A percentile compares a stretch with the other conserved stretches of the same genome.
Evolutionary conservation across 495 filamentous ascomycete genomes (phyloP).

Genomic region (Penicillium ochrochloron): DNA sequence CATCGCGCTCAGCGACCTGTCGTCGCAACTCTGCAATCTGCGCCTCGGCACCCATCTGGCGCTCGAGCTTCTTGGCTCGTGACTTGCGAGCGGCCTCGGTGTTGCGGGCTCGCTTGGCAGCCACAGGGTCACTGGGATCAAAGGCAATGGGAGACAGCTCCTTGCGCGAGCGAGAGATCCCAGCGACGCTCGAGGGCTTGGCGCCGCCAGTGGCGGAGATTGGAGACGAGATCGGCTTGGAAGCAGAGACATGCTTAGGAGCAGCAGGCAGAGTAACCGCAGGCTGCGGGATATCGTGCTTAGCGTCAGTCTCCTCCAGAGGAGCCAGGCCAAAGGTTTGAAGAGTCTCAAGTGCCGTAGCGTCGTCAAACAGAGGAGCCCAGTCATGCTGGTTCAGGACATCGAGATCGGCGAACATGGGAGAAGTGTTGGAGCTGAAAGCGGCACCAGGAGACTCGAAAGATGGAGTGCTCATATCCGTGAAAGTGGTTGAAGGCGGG

Average conservation of each 20-base stretch:
- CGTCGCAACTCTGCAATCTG: slow-evolving; percentile 56
- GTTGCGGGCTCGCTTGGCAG: slow-evolving; percentile 93
- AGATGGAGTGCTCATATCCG: slow-evolving; percentile 82
- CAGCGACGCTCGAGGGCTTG: slow-evolving; percentile 70
- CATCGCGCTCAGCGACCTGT: slow-evolving; percentile 58
- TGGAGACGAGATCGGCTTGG: slow-evolving; percentile 23
- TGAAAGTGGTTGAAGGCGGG: slow-evolving; percentile 82
- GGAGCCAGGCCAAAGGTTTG: slow-evolving; percentile 33
- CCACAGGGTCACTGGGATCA: slow-evolving; percentile 67
- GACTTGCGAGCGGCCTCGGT: slow-evolving; percentile 96
- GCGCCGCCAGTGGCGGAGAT: slow-evolving; percentile 34
- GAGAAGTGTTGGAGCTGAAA: slow-evolving; percentile 74
- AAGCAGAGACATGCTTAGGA: slow-evolving; percentile 40
- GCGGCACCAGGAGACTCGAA: slow-evolving; percentile 70
- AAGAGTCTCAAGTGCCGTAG: slow-evolving; percentile 46
- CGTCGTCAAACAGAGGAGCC: slow-evolving; percentile 65
- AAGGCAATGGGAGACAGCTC: slow-evolving; percentile 74
- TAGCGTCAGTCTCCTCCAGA: slow-evolving; percentile 21
- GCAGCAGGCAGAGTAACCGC: slow-evolving; percentile 47
- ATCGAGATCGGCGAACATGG: slow-evolving; percentile 55
- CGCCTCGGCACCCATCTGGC: slow-evolving; percentile 64
- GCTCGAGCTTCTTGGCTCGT: slow-evolving; percentile 77
- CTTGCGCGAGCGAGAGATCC: slow-evolving; percentile 76
- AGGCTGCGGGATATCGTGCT: slow-evolving; percentile 39
- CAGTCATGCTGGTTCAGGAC: slow-evolving; percentile 41